Conservation (phyloP, 2,329 filamentous ascomycete genomes). For the Aschersonia sp. region DNA sequence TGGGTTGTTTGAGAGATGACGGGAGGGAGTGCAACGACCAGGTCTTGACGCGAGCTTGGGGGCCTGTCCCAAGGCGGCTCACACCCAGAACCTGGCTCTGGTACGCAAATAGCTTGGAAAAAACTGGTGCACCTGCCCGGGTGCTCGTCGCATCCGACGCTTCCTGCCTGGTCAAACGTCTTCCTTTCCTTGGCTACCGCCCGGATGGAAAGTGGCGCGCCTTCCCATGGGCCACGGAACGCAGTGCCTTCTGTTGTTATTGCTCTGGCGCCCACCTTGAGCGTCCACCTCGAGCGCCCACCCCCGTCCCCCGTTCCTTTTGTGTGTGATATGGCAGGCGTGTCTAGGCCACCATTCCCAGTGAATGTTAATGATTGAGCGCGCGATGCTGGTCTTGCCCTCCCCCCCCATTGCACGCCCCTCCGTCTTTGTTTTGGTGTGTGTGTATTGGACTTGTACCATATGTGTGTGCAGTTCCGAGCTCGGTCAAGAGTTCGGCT, state of each 20-base stretch:
- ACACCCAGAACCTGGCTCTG: neutral
- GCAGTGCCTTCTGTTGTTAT: neutral
- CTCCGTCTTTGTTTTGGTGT: neutral
- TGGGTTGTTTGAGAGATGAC: neutral
- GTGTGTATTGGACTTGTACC: neutral
- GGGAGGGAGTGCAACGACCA: neutral
- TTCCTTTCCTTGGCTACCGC: neutral
- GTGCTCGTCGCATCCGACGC: slow-evolving; percentile 1
- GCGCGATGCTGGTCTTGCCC: neutral
- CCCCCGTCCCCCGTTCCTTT: neutral
- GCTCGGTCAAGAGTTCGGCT: too few species aligned
- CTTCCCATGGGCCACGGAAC: neutral
- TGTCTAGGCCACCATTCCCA: neutral
- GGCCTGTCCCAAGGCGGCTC: neutral
- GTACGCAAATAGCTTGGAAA: neutral
- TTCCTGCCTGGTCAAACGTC: neutral
- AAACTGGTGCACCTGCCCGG: neutral
- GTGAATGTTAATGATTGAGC: neutral
- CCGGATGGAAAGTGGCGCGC: neutral
- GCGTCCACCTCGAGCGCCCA: too few species aligned
- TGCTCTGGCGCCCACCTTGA: neutral
- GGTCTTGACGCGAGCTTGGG: neutral
- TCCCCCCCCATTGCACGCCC: neutral
- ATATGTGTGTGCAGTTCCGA: too few species aligned
- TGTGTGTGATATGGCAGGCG: neutral